Conservation (phyloP, 2,329 filamentous ascomycete genomes). For the Massarina eburnea region DNA sequence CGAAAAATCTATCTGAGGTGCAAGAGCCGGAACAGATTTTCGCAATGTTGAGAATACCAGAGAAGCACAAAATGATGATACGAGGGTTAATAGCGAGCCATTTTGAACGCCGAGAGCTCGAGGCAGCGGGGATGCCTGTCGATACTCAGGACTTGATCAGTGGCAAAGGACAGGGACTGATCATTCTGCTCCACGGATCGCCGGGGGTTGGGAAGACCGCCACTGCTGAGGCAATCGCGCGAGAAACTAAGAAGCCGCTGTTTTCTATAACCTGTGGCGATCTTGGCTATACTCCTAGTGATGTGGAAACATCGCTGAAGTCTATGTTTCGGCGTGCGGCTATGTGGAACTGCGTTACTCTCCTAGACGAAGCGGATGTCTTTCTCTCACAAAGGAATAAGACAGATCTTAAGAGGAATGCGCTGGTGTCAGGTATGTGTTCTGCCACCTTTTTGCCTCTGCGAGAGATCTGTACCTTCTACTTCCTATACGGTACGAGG, state of each 20-base stretch:
- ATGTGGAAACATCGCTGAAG: constrained; percentile 5
- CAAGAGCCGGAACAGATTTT: no score
- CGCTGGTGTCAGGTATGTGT: neutral
- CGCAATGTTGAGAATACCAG: no score
- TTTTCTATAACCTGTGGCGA: constrained; percentile 24
- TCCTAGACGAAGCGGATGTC: constrained; percentile 40
- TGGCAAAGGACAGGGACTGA: constrained; percentile 12
- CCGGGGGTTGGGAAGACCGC: constrained; percentile 13
- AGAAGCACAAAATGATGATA: no score
- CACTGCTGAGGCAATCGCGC: constrained; percentile 8
- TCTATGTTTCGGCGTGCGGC: neutral
- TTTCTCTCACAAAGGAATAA: constrained; percentile 55
- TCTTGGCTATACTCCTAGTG: constrained; percentile 1
- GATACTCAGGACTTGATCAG: neutral
- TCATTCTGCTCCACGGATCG: constrained; percentile 12
- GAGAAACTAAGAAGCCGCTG: constrained; percentile 3
- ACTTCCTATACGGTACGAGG: no score
- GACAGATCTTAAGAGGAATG: constrained; percentile 1
- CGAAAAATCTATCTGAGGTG: no score
- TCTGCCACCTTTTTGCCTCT: neutral
- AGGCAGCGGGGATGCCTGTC: neutral
- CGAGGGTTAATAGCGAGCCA: no score
- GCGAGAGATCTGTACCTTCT: no score
- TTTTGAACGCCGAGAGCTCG: neutral
- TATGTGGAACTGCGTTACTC: constrained; percentile 55